phyloP scores from a whole-genome alignment of 345 rosid genomes.

The Camelina hispida region DNA sequence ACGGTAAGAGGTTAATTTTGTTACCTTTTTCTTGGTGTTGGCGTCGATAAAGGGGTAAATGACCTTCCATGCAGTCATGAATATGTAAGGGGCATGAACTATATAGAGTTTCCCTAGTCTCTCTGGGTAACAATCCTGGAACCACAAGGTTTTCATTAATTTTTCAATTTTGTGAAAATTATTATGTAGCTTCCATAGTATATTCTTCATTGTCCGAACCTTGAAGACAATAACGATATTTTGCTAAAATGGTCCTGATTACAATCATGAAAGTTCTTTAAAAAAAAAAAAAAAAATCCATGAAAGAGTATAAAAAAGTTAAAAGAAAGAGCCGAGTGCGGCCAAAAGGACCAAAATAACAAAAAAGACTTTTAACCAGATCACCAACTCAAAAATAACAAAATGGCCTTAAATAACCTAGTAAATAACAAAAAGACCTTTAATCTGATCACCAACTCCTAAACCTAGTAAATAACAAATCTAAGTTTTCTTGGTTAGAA shows the following conservation, averaged over 20 bases:
- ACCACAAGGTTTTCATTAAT: neutral
- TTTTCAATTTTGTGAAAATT: neutral
- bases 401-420: neutral
- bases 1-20: neutral
- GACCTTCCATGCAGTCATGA: conserved; percentile 90
- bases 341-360: conserved; percentile 4
- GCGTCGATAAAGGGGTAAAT: conserved; percentile 81
- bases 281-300: neutral
- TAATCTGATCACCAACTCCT: neutral
- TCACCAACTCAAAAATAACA: conserved; percentile 10
- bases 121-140: conserved; percentile 84
- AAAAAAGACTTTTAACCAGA: neutral
- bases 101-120: conserved; percentile 75
- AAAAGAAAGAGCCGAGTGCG: neutral
- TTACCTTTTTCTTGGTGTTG: conserved; percentile 86
- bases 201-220: neutral
- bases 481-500: neutral
- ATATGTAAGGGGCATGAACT: conserved; percentile 76
- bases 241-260: neutral
- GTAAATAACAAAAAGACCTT: neutral
- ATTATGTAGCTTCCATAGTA: neutral
- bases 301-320: neutral
- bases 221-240: neutral
- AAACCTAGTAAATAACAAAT: neutral
- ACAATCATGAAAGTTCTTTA: neutral